Percentiles rank a stretch among this genome's conserved stretches.
Evolutionary conservation across 1,284 basidiomycete genomes (phyloP).

Genomic region (Irpex sp.): DNA sequence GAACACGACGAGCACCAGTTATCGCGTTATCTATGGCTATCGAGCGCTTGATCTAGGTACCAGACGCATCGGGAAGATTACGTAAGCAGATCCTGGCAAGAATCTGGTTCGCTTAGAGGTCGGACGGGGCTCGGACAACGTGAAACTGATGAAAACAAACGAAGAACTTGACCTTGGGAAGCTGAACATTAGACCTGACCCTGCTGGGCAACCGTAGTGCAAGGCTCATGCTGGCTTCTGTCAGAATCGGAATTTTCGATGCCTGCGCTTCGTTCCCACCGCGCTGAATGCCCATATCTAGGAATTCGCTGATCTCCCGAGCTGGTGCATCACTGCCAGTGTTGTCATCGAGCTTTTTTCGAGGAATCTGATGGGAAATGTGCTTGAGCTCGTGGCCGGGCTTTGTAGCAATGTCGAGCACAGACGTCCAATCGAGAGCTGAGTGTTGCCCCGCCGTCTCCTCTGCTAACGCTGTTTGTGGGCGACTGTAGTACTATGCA

Average conservation of each 20-base stretch:
- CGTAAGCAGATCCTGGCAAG: too few species aligned
- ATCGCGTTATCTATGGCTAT: too few species aligned
- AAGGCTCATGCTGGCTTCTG: background rate
- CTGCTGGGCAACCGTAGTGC: too few species aligned
- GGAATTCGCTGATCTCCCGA: background rate
- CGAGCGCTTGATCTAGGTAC: too few species aligned
- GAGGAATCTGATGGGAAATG: background rate
- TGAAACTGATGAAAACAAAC: too few species aligned
- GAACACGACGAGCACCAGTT: too few species aligned
- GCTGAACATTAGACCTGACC: too few species aligned
- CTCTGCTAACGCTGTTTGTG: background rate
- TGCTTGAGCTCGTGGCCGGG: background rate
- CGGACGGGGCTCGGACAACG: too few species aligned
- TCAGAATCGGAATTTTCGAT: background rate
- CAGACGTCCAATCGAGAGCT: background rate
- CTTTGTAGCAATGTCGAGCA: background rate
- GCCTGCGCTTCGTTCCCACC: background rate
- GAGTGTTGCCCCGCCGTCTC: background rate
- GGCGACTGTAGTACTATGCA: too few species aligned
- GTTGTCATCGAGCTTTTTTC: slow-evolving; percentile 5
- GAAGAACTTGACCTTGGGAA: too few species aligned
- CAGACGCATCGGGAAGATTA: too few species aligned
- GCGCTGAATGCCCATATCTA: background rate
- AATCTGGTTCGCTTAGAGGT: too few species aligned
- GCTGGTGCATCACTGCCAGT: background rate